Evolutionary conservation across 2,329 filamentous ascomycete species (phyloP), one percentile per base, ranked within the genome.

Genomic region (Arachnopeziza araneosa): DNA sequence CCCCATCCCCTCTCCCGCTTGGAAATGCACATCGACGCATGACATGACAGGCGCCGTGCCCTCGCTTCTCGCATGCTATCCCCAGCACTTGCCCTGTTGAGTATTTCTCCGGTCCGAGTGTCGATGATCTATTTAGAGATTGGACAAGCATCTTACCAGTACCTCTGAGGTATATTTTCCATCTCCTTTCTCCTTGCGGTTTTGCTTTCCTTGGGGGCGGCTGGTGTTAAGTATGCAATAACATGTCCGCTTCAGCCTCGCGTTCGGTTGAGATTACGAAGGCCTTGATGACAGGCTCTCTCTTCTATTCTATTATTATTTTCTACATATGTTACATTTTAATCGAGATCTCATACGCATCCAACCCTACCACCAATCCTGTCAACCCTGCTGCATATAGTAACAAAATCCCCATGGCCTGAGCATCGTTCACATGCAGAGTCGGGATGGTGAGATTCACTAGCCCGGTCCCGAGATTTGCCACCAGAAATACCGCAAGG

Each of bases 391-490:
- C 82, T 55, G 87, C 87, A 74, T 98, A 98, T 5, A 74, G 83
- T 23, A 91, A 74, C 64, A 99, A 74, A 36, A 97, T 85, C 0
- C 74, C 86, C 84, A 96, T 90, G 0, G 92, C 84, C 59, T 77
- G 73, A 2, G 81, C 68, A 9, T 84, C 82, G 4, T 79, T 80
- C 64, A 89, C 85, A 71, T 93, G 83, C 65, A 98, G 75, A 2
- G 95, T 99, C 49, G 88, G 87, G 58, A 98, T 75, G 3, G 87
- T 90, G 80, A 99, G 79, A 73, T 99, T 99, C 57, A 98, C 88
- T 19, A 91, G 71, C 0, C 95, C 95, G 0, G 95, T 99, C 63
- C 96, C 75, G 53, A 99, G 75, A 71, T 99, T 99, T 1, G 95
- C 93, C 48, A 93, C 70, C 60, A 99, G 75, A 71, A 99, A 99